Evolutionary conservation across 768 basidiomycete genomes (phyloP).

Genomic region (Suillus subluteus): DNA sequence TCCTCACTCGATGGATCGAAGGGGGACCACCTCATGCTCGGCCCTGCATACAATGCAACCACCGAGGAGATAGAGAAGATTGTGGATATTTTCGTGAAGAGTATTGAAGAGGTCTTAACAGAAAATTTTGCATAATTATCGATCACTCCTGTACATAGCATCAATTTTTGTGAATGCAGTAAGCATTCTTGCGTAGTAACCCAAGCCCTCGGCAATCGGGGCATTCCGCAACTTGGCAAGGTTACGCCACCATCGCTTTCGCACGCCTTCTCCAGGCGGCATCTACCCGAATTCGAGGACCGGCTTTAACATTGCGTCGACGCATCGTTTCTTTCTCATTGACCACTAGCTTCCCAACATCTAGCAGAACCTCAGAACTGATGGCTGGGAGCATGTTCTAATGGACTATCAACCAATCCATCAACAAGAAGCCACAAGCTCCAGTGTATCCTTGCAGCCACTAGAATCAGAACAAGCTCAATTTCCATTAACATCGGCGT

Average conservation of each 20-base stretch:
- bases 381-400: constrained; percentile 89
- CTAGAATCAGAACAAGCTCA: constrained; percentile 41
- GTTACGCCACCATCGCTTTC: constrained; percentile 25
- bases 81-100: constrained; percentile 64
- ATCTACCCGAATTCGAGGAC: constrained; percentile 21
- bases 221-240: constrained; percentile 7
- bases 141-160: background rate
- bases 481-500: constrained; percentile 40
- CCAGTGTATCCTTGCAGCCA: constrained; percentile 55
- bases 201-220: constrained; percentile 11
- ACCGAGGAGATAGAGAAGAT: constrained; percentile 70
- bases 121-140: constrained; percentile 32
- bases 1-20: constrained; percentile 67
- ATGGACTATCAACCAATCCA: constrained; percentile 85
- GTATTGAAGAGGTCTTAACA: constrained; percentile 64
- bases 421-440: constrained; percentile 71
- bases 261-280: constrained; percentile 32
- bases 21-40: constrained; percentile 75
- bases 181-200: constrained; percentile 2
- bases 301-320: constrained; percentile 17
- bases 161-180: background rate
- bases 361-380: constrained; percentile 46
- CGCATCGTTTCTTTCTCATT: constrained; percentile 26
- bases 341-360: constrained; percentile 29
- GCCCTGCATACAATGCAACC: constrained; percentile 82